Percentiles rank a stretch among this genome's conserved stretches.
Evolutionary conservation across 345 rosid genomes (phyloP).

Genomic region (Syzygium grande): DNA sequence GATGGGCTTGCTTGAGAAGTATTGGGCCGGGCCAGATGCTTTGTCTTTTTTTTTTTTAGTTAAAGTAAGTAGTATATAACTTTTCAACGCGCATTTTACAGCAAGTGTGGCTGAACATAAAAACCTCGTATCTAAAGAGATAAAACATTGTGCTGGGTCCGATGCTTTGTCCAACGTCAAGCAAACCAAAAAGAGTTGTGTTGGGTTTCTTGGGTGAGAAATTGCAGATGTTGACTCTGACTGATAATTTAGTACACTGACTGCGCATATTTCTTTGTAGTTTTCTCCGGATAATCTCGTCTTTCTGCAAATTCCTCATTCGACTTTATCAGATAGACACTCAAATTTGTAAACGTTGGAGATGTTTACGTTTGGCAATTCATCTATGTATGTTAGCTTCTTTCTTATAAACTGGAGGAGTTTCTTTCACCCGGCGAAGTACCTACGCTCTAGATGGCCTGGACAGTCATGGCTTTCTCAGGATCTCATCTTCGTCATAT

Average conservation of each 20-base stretch:
- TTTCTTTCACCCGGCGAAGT: not conserved
- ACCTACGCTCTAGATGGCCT: not conserved
- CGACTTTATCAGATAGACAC: not conserved
- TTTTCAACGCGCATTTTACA: no score
- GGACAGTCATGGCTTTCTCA: not conserved
- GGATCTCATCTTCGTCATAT: not conserved
- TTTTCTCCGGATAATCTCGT: not conserved
- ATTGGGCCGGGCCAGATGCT: not conserved
- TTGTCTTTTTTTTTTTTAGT: no score
- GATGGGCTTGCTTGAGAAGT: not conserved
- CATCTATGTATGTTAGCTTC: not conserved
- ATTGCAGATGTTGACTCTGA: not conserved
- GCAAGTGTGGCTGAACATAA: no score
- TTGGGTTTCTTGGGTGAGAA: not conserved
- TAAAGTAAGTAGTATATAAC: no score
- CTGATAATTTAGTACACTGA: not conserved
- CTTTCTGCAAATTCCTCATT: not conserved
- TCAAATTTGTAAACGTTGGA: not conserved
- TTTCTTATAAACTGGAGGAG: accelerated
- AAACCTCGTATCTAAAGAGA: no score
- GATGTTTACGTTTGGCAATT: not conserved
- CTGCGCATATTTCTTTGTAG: not conserved
- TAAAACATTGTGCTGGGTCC: no score
- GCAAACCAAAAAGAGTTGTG: not conserved
- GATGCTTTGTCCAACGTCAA: not conserved